Conservation (phyloP, 192 early-diverging fungal genomes). For the Linnemannia schmuckeri region DNA sequence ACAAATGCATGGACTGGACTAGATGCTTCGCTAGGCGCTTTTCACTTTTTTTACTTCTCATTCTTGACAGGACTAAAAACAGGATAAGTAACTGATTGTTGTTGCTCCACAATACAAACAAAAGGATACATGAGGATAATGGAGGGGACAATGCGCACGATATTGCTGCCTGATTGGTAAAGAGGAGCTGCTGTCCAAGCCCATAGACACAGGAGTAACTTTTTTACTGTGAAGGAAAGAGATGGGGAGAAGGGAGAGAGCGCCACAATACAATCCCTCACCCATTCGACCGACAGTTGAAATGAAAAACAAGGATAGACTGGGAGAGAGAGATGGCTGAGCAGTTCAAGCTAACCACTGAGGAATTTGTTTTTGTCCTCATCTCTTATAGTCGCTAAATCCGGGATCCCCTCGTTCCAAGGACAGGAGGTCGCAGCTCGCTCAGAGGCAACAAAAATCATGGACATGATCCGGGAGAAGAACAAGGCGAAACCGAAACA, state of each 20-base stretch:
- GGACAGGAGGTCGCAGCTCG: conserved; percentile 36
- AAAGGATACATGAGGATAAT: background rate
- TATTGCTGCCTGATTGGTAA: background rate
- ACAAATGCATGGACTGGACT: background rate
- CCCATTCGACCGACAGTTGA: background rate
- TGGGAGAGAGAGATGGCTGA: background rate
- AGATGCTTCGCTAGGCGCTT: background rate
- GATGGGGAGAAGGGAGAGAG: background rate
- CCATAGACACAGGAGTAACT: background rate
- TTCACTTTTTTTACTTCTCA: background rate
- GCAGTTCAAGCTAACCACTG: background rate
- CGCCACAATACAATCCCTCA: background rate
- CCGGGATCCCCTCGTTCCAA: conserved; percentile 49
- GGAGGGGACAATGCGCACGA: background rate
- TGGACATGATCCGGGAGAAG: conserved; percentile 45
- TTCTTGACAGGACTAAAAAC: background rate
- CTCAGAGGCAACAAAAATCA: conserved; percentile 28
- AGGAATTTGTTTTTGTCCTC: background rate
- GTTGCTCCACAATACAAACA: background rate
- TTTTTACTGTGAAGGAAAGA: background rate
- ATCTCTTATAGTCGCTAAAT: conserved; percentile 37
- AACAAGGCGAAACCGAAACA: conserved; percentile 52
- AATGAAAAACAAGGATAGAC: background rate
- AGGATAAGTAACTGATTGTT: background rate
- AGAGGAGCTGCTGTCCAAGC: background rate